Evolutionary conservation across 495 filamentous ascomycete genomes (phyloP).

Genomic region (Penicillium canariense): DNA sequence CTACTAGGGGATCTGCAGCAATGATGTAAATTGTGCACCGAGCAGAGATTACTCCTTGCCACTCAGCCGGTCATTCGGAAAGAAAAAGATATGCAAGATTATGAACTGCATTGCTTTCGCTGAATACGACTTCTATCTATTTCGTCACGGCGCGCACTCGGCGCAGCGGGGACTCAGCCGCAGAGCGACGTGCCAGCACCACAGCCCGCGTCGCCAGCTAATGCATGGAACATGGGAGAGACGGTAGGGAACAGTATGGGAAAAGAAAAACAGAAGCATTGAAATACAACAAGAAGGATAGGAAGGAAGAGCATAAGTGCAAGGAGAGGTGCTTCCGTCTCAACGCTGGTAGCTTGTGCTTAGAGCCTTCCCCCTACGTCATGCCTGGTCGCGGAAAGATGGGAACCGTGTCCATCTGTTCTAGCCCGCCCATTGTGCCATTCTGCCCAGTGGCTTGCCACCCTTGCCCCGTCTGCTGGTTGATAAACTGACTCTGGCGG

Average conservation of each 20-base stretch:
- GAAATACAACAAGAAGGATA: constrained; percentile 4
- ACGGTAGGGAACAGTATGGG: not conserved
- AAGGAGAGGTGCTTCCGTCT: not conserved
- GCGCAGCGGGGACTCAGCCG: too few species aligned
- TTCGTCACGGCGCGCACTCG: not conserved
- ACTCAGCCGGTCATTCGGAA: not conserved
- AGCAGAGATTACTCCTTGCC: not conserved
- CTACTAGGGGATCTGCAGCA: not conserved
- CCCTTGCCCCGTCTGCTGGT: constrained; percentile 78
- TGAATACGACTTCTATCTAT: not conserved
- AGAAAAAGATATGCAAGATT: not conserved
- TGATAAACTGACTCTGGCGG: constrained; percentile 81
- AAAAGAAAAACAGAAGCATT: too few species aligned
- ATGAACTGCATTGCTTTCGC: not conserved
- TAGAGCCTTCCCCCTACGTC: constrained; percentile 17
- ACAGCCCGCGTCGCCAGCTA: not conserved
- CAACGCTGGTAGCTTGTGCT: not conserved
- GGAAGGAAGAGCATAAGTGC: not conserved
- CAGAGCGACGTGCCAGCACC: not conserved
- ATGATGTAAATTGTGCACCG: not conserved
- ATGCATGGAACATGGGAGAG: not conserved
- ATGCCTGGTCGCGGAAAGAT: constrained; percentile 80
- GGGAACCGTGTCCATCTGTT: constrained; percentile 74
- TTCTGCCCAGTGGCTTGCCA: constrained; percentile 72
- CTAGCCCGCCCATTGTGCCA: constrained; percentile 80